A percentile compares a stretch with the other conserved stretches of the same genome.
phyloP scores from a whole-genome alignment of 306 rosid genomes.

The Inga laurina region DNA sequence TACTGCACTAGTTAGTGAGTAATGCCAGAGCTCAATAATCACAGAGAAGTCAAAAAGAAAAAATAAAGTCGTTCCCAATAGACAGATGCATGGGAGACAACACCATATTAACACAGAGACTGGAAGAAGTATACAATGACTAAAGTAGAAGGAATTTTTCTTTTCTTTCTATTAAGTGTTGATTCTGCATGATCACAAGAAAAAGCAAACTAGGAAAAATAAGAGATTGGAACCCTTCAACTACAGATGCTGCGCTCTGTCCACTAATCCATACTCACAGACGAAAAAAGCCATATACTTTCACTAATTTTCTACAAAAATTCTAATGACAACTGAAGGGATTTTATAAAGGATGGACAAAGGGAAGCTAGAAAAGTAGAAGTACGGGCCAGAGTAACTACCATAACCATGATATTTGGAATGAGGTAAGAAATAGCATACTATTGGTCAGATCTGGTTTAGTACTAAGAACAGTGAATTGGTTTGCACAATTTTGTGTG shows the following conservation, averaged over 20 bases:
- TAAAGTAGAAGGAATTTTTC: background rate
- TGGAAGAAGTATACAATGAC: background rate
- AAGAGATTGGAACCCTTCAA: background rate
- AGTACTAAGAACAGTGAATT: background rate
- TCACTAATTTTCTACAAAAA: background rate
- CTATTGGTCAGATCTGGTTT: background rate
- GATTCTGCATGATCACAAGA: background rate
- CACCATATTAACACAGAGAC: background rate
- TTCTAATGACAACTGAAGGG: background rate
- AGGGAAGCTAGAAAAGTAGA: background rate
- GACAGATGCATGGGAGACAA: slow-evolving; percentile 5
- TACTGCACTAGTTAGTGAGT: background rate
- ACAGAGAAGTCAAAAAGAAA: slow-evolving; percentile 3
- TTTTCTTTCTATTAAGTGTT: background rate
- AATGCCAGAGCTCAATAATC: background rate
- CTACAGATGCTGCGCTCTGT: background rate
- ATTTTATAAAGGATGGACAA: background rate
- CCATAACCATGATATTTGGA: background rate
- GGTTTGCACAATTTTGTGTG: background rate
- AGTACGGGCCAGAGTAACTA: background rate
- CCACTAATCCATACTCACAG: background rate
- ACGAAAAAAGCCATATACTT: background rate
- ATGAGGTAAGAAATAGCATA: background rate
- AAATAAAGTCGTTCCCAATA: background rate
- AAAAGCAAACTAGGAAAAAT: background rate